Conservation (phyloP, 805 yeast genomes). For the Peterozyma toletana region DNA sequence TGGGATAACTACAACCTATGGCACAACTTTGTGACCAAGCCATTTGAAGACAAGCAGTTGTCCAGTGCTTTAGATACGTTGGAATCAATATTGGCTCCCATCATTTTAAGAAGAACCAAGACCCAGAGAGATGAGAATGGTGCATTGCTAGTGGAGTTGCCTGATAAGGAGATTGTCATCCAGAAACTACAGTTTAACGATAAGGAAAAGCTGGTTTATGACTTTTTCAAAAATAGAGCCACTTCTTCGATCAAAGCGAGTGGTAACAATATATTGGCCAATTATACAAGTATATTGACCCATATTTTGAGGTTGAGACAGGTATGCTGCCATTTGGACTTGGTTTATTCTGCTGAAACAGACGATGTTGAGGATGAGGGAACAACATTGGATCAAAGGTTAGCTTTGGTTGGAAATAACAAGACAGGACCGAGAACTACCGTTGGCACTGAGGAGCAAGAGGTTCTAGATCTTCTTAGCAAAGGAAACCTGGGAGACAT, state of each 20-base stretch:
- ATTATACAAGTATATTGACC: constrained; percentile 73
- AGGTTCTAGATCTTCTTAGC: constrained; percentile 15
- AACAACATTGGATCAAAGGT: constrained; percentile 11
- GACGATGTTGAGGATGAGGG: constrained; percentile 41
- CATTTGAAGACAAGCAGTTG: constrained; percentile 70
- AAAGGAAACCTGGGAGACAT: constrained; percentile 14
- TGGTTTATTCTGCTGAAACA: constrained; percentile 43
- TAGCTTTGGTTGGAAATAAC: constrained; percentile 17
- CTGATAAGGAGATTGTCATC: constrained; percentile 65
- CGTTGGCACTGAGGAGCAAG: constrained; percentile 9
- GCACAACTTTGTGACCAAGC: constrained; percentile 78
- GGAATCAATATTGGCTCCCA: constrained; percentile 79
- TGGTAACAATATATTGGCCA: constrained; percentile 58
- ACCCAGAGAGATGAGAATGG: constrained; percentile 75
- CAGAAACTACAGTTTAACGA: constrained; percentile 62
- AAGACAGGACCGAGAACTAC: neutral
- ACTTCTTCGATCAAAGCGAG: constrained; percentile 49
- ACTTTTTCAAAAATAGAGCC: constrained; percentile 63
- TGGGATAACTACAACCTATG: constrained; percentile 84
- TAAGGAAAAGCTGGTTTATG: constrained; percentile 59
- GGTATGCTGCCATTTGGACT: constrained; percentile 75
- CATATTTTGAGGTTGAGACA: constrained; percentile 82
- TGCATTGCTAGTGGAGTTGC: constrained; percentile 64
- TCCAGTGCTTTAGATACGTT: constrained; percentile 74
- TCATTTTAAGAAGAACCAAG: constrained; percentile 79